phyloP scores from a whole-genome alignment of 2,329 filamentous ascomycete species.

The Leptographium wingfieldii region DNA sequence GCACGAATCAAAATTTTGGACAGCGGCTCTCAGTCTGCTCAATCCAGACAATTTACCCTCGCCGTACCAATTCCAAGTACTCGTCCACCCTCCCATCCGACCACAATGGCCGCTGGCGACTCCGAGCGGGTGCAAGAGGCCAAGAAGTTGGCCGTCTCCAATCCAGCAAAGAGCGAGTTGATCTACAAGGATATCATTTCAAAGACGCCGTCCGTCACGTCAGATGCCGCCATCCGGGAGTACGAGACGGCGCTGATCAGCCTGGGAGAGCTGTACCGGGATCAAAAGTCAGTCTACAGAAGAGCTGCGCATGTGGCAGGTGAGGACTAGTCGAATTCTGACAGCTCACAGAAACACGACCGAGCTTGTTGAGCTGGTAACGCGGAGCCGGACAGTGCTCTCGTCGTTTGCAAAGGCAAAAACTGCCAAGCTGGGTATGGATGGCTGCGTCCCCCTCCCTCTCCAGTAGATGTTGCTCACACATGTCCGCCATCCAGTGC shows the following conservation, averaged over 20 bases:
- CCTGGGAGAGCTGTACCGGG: slow-evolving; percentile 83
- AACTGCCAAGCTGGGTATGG: slow-evolving; percentile 88
- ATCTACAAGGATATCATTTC: slow-evolving; percentile 85
- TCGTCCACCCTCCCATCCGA: background rate
- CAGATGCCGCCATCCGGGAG: slow-evolving; percentile 75
- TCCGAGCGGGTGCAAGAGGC: slow-evolving; percentile 71
- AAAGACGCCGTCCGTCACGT: slow-evolving; percentile 67
- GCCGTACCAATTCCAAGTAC: no score
- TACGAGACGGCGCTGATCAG: slow-evolving; percentile 84
- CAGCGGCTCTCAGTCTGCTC: background rate
- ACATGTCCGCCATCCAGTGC: slow-evolving; percentile 45
- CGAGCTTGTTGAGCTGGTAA: slow-evolving; percentile 80
- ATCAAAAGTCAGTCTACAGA: slow-evolving; percentile 54
- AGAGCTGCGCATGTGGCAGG: background rate
- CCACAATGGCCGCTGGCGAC: slow-evolving; percentile 42
- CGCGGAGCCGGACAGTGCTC: slow-evolving; percentile 77
- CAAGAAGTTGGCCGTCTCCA: slow-evolving; percentile 66
- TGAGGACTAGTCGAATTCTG: background rate
- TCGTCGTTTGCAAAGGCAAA: slow-evolving; percentile 98
- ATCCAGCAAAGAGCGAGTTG: slow-evolving; percentile 72
- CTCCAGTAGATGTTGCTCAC: background rate
- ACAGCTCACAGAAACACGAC: slow-evolving; percentile 50
- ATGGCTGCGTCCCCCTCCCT: background rate
- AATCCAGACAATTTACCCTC: no score
- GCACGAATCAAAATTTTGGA: background rate